A percentile compares a stretch with the other conserved stretches of the same genome.
These are phyloP conservation scores for Tephrocybe sp. DNA, from an alignment of 768 basidiomycete genomes.

Conservation along the genomic window DNA sequence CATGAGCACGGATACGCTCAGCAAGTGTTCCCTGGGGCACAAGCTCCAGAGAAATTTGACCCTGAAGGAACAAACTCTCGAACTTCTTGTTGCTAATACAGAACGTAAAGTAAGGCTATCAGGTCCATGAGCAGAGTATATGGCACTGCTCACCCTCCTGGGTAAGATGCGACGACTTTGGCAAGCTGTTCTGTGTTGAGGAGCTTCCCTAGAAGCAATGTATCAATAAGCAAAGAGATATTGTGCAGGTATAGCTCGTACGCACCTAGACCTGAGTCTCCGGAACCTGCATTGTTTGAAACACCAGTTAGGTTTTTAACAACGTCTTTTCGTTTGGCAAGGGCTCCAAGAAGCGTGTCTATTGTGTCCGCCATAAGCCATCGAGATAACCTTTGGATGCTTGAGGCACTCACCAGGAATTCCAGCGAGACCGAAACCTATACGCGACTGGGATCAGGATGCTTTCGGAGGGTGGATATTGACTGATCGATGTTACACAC, in stretches of 20 bases:
- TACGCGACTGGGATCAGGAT: background rate
- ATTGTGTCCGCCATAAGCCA: background rate
- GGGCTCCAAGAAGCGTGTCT: slow-evolving; percentile 83
- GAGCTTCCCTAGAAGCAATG: slow-evolving; percentile 59
- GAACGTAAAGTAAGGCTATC: background rate
- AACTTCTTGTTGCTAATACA: slow-evolving; percentile 78
- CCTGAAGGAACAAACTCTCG: slow-evolving; percentile 75
- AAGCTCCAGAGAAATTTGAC: slow-evolving; percentile 80
- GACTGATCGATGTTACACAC: slow-evolving; percentile 39
- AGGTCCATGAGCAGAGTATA: background rate
- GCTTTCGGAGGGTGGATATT: background rate
- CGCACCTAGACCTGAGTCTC: slow-evolving; percentile 68
- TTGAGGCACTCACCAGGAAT: slow-evolving; percentile 60
- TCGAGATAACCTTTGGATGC: background rate
- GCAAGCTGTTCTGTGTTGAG: slow-evolving; percentile 71
- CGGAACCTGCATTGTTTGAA: slow-evolving; percentile 83
- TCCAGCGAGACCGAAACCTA: slow-evolving; percentile 88
- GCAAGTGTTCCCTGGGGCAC: slow-evolving; percentile 91
- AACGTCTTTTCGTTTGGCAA: slow-evolving; percentile 64
- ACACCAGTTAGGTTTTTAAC: slow-evolving; percentile 77
- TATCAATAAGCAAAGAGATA: background rate
- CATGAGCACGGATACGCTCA: slow-evolving; percentile 84
- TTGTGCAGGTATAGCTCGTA: background rate
- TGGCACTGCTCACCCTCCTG: slow-evolving; percentile 62
- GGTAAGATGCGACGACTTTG: slow-evolving; percentile 88